phyloP scores from a whole-genome alignment of 352 stramenopile genomes.

The Pythium volutum region DNA sequence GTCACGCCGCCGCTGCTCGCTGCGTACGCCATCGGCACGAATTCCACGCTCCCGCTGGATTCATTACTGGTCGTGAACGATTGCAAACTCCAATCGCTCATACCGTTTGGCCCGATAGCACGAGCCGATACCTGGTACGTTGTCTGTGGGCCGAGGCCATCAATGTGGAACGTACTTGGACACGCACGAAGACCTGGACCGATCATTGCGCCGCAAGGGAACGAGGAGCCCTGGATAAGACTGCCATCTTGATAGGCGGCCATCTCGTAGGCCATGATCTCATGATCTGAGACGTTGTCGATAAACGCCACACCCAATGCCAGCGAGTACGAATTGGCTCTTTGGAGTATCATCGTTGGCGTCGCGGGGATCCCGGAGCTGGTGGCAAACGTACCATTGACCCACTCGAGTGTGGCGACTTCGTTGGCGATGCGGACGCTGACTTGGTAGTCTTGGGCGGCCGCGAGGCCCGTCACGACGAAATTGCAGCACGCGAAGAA shows the following conservation, averaged over 20 bases:
- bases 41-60: constrained; percentile 23
- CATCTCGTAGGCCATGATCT: constrained; percentile 40
- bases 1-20: constrained; percentile 22
- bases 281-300: constrained; percentile 22
- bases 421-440: constrained; percentile 32
- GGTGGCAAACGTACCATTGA: constrained; percentile 27
- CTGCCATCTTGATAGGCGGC: neutral
- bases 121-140: constrained; percentile 29
- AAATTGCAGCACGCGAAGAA: constrained; percentile 50
- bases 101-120: constrained; percentile 31
- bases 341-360: constrained; percentile 20
- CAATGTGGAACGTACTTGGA: constrained; percentile 9
- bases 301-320: constrained; percentile 19
- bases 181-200: constrained; percentile 12
- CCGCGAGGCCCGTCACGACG: constrained; percentile 26
- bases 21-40: constrained; percentile 19
- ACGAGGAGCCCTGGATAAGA: constrained; percentile 3
- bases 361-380: constrained; percentile 30
- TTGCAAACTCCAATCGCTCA: constrained; percentile 20
- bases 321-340: constrained; percentile 44
- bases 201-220: constrained; percentile 12
- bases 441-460: constrained; percentile 30
- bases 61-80: constrained; percentile 20
- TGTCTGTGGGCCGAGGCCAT: constrained; percentile 24
- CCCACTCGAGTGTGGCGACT: constrained; percentile 20